phyloP scores from a whole-genome alignment of 148 eudicot species.

The Drosera capensis region DNA sequence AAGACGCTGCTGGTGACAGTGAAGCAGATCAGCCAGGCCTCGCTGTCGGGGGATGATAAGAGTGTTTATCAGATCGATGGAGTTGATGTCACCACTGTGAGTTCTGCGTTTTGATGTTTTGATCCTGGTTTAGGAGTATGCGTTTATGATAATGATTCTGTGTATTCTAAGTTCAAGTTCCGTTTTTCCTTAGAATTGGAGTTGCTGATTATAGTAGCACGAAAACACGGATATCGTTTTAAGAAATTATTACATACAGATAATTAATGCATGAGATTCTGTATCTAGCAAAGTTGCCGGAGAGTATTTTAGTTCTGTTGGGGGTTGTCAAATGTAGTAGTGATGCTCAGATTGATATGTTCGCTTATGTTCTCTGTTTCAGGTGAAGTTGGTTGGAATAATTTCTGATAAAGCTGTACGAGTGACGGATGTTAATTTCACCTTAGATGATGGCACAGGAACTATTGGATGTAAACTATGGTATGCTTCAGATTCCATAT shows the following conservation, averaged over 20 bases:
- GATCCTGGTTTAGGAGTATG: no score
- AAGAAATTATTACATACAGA: no score
- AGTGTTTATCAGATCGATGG: slow-evolving; percentile 50
- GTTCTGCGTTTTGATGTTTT: neutral
- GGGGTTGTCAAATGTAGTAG: neutral
- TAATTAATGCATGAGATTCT: no score
- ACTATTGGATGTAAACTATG: slow-evolving; percentile 47
- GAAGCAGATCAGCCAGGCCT: slow-evolving; percentile 73
- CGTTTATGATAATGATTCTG: no score
- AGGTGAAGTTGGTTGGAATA: slow-evolving; percentile 52
- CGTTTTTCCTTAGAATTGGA: neutral
- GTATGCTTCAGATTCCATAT: slow-evolving; percentile 12
- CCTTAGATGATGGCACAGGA: slow-evolving; percentile 54
- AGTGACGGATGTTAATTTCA: slow-evolving; percentile 42
- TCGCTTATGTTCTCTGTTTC: slow-evolving; percentile 4
- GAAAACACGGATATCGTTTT: no score
- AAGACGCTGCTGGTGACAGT: slow-evolving; percentile 56
- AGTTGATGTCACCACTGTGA: slow-evolving; percentile 51
- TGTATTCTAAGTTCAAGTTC: neutral
- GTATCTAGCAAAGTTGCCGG: no score
- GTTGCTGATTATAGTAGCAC: no score
- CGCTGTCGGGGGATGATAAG: slow-evolving; percentile 46
- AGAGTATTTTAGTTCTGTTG: no score
- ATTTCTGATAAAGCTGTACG: slow-evolving; percentile 27
- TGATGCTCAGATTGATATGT: no score